Conservation (phyloP, 441 rosid species). For the Gossypium schwendimanii region DNA sequence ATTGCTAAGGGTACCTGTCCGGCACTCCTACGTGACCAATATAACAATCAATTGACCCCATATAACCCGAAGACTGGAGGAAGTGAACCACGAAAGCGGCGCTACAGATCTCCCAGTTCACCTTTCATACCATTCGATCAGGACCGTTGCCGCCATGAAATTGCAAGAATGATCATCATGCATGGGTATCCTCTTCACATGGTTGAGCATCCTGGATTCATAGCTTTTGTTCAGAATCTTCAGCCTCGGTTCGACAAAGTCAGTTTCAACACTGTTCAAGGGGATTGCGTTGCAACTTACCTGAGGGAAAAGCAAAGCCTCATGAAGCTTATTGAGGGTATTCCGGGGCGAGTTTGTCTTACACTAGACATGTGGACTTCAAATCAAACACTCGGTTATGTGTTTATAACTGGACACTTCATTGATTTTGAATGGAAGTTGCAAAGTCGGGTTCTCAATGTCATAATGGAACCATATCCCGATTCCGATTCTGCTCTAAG, state of each 20-base stretch:
- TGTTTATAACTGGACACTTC: conserved; percentile 72
- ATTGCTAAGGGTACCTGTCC: conserved; percentile 68
- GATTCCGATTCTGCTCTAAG: conserved; percentile 65
- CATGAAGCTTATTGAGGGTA: conserved; percentile 52
- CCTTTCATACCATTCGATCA: conserved; percentile 53
- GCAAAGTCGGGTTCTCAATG: conserved; percentile 66
- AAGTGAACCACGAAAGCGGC: conserved; percentile 61
- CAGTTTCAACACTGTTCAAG: conserved; percentile 73
- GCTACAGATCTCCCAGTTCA: conserved; percentile 42
- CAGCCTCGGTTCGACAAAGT: conserved; percentile 62
- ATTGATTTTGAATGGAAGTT: conserved; percentile 77
- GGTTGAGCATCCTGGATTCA: conserved; percentile 78
- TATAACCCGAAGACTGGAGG: conserved; percentile 35
- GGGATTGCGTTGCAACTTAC: conserved; percentile 83
- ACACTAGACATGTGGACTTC: conserved; percentile 74
- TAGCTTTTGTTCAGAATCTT: conserved; percentile 64
- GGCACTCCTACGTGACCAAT: conserved; percentile 46
- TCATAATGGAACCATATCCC: conserved; percentile 77
- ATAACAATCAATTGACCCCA: conserved; percentile 37
- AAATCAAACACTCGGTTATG: conserved; percentile 54
- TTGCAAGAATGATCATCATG: conserved; percentile 76
- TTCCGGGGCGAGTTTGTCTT: conserved; percentile 74
- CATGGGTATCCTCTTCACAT: conserved; percentile 89
- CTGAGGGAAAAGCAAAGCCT: conserved; percentile 72
- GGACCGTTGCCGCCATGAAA: conserved; percentile 71